A percentile compares a stretch with the other conserved stretches of the same genome.
These are phyloP conservation scores for Anacardium occidentale DNA, from an alignment of 345 rosid genomes.

Conservation along the genomic window DNA sequence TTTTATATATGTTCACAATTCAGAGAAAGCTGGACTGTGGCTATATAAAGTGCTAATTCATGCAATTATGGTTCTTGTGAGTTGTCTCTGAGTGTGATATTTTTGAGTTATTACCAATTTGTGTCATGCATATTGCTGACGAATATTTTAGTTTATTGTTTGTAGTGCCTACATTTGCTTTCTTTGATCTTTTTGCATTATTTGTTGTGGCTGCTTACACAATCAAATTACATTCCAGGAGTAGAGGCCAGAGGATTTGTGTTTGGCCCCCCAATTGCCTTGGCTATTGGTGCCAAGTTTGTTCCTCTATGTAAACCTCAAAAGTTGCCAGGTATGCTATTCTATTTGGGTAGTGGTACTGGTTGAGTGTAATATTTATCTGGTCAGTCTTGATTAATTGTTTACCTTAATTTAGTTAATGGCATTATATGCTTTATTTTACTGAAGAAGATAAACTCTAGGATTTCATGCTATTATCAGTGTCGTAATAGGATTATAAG, in stretches of 20 bases:
- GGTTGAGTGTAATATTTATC: background rate
- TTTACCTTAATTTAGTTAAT: background rate
- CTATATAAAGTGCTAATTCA: background rate
- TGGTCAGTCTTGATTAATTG: too few relatives aligned
- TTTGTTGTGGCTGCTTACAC: background rate
- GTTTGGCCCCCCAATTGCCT: constrained; percentile 79
- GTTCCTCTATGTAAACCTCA: constrained; percentile 76
- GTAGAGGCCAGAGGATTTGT: constrained; percentile 88
- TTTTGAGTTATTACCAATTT: background rate
- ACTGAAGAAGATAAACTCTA: background rate
- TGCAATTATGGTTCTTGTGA: background rate
- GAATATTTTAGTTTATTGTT: background rate
- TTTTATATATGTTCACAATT: too few relatives aligned
- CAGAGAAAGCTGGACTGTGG: background rate
- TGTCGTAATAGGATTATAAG: background rate
- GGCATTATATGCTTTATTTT: background rate
- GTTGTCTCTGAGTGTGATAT: background rate
- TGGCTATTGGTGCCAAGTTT: constrained; percentile 88
- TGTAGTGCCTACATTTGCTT: background rate
- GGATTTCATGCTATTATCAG: background rate
- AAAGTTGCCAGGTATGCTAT: constrained; percentile 66
- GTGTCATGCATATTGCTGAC: background rate
- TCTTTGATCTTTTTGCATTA: background rate
- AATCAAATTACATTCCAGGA: constrained; percentile 40
- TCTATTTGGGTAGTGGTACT: background rate